Base-by-base conservation (phyloP, 805 yeast genomes). In the Kregervanrija pseudodelftensis region DNA sequence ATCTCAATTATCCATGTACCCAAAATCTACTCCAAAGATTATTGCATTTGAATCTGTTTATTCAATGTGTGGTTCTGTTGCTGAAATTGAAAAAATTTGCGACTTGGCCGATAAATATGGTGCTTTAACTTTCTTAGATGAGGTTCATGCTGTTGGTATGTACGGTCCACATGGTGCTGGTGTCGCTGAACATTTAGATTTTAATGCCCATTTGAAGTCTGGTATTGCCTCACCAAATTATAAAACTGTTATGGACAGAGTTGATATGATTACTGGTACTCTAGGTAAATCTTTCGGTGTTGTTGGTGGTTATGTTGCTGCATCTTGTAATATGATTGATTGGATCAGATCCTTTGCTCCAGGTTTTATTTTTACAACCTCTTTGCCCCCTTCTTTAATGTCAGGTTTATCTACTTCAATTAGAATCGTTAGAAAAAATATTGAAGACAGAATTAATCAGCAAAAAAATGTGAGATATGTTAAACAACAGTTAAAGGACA, bases 81-180 rank as follows among this genome's bases (percentile, higher is more conserved):
- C 97, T 34, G 96, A 96, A 42, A 93, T 93, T 57, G 87, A 84
- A 58, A 80, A 77, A 49, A 89, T 93, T 53, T 91, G 97, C 64
- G 96, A 90, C 56, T 74, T 93, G 59, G 99, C 99, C 36, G 96
- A 93, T 43, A 88, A 93, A 68, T 93, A 93, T 63, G 98, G 98
- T 50, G 98, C 98, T 39, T 68, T 93, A 57, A 93, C 99, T 30
- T 93, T 93, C 67, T 73, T 93, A 64, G 99, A 93, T 65, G 99
- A 93, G 67, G 99, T 93, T 34, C 99, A 93, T 61, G 98, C 99
- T 33, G 98, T 93, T 39, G 99, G 99, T 45, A 77, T 93, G 82
- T 93, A 93, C 63, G 99, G 99, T 58, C 98, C 99, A 48, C 96
- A 86, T 58, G 99, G 99, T 61, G 99, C 96, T 32, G 99, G 99